Evolutionary conservation across 257 asterid species (phyloP), one percentile per base, ranked within the genome.

Genomic region (Nicotiana noctiflora): DNA sequence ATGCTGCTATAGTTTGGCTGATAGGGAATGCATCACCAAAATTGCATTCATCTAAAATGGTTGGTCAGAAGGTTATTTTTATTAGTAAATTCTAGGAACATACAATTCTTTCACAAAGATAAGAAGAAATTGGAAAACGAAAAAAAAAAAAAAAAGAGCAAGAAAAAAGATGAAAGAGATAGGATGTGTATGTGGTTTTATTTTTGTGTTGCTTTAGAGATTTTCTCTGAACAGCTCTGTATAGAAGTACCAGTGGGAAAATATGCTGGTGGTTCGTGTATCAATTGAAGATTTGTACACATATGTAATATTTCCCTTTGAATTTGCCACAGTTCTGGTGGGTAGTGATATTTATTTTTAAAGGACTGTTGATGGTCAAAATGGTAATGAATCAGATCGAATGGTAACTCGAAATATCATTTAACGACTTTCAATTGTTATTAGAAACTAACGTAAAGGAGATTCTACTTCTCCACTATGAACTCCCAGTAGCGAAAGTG

Each of bases 341-440:
- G 46, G 60, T 46, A 21, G 9, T 72, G 79, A 74, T 3, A 70
- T 44, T 19, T 70, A 44, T 21, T 44, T 40, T 70, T 70, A 70
- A 21, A 70, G 77, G 77, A 44, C 49, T 44, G 37, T 46, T 70
- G 59, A 44, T 70, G 77, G 59, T 18, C 59, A 70, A 70, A 70
- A 44, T 19, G 77, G 13, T 44, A 44, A 70, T 21, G 13, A 21
- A 70, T 70, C 34, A 44, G 37, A 70, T 21, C 32, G 51, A 70
- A 44, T 8, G 37, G 13, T 44, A 70, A 70, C 31, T 44, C 21
- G 13, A 68, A 40, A 40, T 19, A 70, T 44, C 8, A 44, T 21
- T 6, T 57, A 44, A 70, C 4, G 59, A 70, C 8, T 44, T 8
- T 46, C 77, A 21, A 70, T 57, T 21, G 59, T 25, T 46, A 6